A percentile compares a stretch with the other conserved stretches of the same genome.
These are phyloP conservation scores for Penicillium decumbens DNA, from an alignment of 2,329 filamentous ascomycete genomes.

Conservation along the genomic window DNA sequence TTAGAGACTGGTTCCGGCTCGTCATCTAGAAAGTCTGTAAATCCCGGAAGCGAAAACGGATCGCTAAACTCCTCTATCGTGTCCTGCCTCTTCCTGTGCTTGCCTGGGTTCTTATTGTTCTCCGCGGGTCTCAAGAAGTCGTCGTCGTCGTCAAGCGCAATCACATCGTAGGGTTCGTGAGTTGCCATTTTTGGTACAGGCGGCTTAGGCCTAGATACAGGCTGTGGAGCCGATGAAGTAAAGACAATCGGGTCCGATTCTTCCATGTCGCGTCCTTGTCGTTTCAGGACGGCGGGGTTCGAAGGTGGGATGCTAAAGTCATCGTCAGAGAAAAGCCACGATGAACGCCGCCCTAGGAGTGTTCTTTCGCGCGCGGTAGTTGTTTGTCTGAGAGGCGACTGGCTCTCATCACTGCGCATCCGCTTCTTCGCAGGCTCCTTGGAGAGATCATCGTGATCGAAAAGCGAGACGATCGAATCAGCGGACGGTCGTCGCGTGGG, in stretches of 20 bases:
- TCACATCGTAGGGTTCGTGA: slow-evolving; percentile 20
- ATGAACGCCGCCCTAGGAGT: slow-evolving; percentile 5
- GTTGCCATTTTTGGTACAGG: slow-evolving; percentile 1
- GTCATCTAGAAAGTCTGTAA: slow-evolving; percentile 25
- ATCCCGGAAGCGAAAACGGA: slow-evolving; percentile 23
- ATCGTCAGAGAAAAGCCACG: slow-evolving; percentile 31
- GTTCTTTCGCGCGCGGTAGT: not conserved
- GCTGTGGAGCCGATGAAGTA: slow-evolving; percentile 39
- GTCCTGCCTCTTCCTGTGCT: slow-evolving; percentile 9
- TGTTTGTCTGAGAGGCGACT: slow-evolving; percentile 3
- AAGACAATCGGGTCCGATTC: slow-evolving; percentile 43
- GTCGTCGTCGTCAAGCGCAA: slow-evolving; percentile 37
- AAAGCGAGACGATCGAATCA: slow-evolving; percentile 27
- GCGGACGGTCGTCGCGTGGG: slow-evolving; percentile 8
- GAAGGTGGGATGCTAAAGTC: slow-evolving; percentile 20
- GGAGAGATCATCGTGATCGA: slow-evolving; percentile 23
- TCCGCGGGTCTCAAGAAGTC: slow-evolving; percentile 4
- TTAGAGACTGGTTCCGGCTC: slow-evolving; percentile 17
- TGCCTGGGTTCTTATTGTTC: not conserved
- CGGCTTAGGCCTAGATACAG: slow-evolving; percentile 4
- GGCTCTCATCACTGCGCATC: slow-evolving; percentile 25
- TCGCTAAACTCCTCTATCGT: slow-evolving; percentile 36
- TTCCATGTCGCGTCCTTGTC: slow-evolving; percentile 18
- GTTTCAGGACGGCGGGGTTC: slow-evolving; percentile 4
- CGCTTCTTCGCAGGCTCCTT: slow-evolving; percentile 32